Base-by-base conservation (phyloP, 2,329 filamentous ascomycete species). In the Fusarium pseudonygamai region DNA sequence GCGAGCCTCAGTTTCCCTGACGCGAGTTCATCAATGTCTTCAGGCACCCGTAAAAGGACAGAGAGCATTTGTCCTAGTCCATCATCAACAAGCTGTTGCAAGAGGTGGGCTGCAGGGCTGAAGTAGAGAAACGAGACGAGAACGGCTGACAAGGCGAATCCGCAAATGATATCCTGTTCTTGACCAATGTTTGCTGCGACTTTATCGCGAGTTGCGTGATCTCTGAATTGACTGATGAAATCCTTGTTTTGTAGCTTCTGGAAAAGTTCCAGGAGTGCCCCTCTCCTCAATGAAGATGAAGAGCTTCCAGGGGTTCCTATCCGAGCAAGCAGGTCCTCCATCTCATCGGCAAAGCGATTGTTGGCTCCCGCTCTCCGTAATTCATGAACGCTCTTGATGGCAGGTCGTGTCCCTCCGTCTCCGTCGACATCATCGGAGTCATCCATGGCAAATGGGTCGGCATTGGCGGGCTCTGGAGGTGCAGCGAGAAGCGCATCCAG, bases 181-280 rank as follows among this genome's bases (percentile, higher is more conserved):
- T 85, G 84, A 2, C 85, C 86, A 15, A 93, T 84, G 46, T 89
- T 87, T 49, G 88, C 85, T 59, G 94, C 88, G 22, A 98, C 85
- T 36, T 88, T 88, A 60, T 90, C 87, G 69, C 94, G 93, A 63
- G 93, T 89, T 12, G 90, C 90, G 73, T 94, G 91, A 69, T 95
- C 91, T 26, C 93, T 87, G 76, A 97, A 95, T 69, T 93, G 91
- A 24, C 86, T 85, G 34, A 89, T 84, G 75, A 93, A 95, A 2
- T 85, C 85, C 75, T 91, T 90, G 56, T 91, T 84, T 55, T 87
- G 86, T 46, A 92, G 84, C 75, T 89, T 90, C 49, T 87, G 84
- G 4, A 87, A 87, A 46, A 92, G 79, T 71, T 92, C 90, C 9
- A 92, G 81, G 46, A 92, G 81, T 3, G 89, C 89, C 59, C 87